These are phyloP conservation scores for Testicularia cyperi DNA, from an alignment of 1,284 basidiomycete genomes.

Conservation along the genomic window DNA sequence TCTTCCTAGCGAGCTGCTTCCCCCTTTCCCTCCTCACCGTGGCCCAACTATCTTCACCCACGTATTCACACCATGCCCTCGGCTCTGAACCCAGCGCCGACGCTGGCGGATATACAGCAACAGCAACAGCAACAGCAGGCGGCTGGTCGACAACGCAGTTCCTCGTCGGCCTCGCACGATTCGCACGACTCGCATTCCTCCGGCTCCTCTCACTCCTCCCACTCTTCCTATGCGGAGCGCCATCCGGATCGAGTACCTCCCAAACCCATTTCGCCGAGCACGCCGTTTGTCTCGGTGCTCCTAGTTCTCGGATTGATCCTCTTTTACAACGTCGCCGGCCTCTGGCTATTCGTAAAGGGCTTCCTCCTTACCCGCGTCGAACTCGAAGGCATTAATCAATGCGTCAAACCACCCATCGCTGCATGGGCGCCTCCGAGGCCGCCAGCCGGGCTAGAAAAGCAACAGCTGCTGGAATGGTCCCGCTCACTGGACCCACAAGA, in stretches of 20 bases:
- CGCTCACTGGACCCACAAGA: conserved; percentile 8
- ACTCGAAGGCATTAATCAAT: conserved; percentile 22
- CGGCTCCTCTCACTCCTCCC: conserved; percentile 44
- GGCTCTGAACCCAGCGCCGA: conserved; percentile 31
- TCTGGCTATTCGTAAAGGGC: conserved; percentile 53
- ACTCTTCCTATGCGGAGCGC: conserved; percentile 37
- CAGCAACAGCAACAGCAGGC: not conserved
- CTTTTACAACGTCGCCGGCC: conserved; percentile 33
- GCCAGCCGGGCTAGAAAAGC: conserved; percentile 17
- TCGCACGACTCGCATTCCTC: conserved; percentile 34
- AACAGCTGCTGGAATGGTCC: conserved; percentile 33
- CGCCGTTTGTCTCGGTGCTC: conserved; percentile 34
- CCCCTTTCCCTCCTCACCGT: no score
- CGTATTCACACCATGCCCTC: no score
- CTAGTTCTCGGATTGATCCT: conserved; percentile 31
- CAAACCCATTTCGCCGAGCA: conserved; percentile 22
- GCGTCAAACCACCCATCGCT: conserved; percentile 1
- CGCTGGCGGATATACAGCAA: conserved; percentile 10
- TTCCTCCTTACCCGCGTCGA: conserved; percentile 54
- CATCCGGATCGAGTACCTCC: conserved; percentile 36
- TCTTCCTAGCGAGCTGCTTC: no score
- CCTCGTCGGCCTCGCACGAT: conserved; percentile 11
- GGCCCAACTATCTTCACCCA: no score
- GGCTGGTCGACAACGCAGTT: conserved; percentile 4
- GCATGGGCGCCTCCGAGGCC: conserved; percentile 14